Percentiles rank a stretch among this genome's conserved stretches.
These are phyloP conservation scores for Pythium coloratum DNA, from an alignment of 352 stramenopile genomes.

Conservation along the genomic window DNA sequence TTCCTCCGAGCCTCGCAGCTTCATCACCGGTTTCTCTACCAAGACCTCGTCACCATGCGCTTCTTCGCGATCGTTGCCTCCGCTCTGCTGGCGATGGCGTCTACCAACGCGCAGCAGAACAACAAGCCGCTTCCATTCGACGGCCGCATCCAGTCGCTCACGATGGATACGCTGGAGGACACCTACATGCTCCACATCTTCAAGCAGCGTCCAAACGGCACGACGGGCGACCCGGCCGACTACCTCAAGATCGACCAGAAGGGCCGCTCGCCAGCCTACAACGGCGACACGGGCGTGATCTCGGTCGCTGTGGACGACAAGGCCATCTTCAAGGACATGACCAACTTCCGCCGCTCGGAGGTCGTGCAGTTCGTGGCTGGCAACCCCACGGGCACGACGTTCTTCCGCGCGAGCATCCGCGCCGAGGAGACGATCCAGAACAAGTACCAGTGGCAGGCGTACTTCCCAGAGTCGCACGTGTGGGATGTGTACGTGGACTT, in stretches of 20 bases:
- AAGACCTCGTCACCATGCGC: not conserved
- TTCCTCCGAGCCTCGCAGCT: not conserved
- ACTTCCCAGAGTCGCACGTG: conserved; percentile 10
- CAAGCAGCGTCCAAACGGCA: conserved; percentile 30
- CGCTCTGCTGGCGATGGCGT: not conserved
- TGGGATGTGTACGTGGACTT: conserved; percentile 15
- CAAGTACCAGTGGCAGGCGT: conserved; percentile 19
- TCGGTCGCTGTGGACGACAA: conserved; percentile 34
- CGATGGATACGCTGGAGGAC: conserved; percentile 5
- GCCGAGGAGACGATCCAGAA: conserved; percentile 16
- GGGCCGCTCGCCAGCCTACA: conserved; percentile 34
- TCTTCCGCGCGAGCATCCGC: conserved; percentile 31
- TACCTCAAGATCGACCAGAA: conserved; percentile 32
- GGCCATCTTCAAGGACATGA: conserved; percentile 30
- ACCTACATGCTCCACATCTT: conserved; percentile 22
- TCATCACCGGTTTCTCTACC: not conserved
- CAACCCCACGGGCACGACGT: conserved; percentile 32
- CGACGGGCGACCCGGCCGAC: conserved; percentile 30
- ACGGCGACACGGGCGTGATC: conserved; percentile 32
- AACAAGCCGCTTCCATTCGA: conserved; percentile 13
- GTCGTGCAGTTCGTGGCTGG: conserved; percentile 35
- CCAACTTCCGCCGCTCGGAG: conserved; percentile 33
- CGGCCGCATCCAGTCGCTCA: conserved; percentile 16
- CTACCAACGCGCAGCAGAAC: not conserved
- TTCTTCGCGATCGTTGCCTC: not conserved